Evolutionary conservation across 2,329 filamentous ascomycete species (phyloP).

Genomic region (Fusarium siculi): DNA sequence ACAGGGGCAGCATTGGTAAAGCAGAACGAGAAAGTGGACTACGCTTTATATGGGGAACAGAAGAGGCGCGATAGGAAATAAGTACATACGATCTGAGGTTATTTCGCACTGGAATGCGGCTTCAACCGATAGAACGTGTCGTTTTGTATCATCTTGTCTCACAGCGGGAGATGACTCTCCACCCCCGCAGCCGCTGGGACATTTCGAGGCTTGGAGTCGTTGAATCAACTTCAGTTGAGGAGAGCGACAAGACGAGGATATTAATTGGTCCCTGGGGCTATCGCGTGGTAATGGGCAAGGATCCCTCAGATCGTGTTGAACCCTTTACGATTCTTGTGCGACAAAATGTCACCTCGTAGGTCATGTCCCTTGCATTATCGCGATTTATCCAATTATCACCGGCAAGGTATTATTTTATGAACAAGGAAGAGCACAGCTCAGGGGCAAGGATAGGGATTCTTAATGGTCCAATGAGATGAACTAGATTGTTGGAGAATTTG

Average conservation of each 20-base stretch:
- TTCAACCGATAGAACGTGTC: neutral
- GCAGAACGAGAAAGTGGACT: conserved; percentile 4
- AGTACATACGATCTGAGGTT: neutral
- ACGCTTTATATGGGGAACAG: neutral
- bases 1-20: conserved; percentile 1
- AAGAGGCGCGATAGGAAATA: neutral
- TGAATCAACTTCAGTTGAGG: conserved; percentile 26
- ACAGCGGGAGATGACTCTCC: conserved; percentile 6
- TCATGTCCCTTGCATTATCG: conserved; percentile 1
- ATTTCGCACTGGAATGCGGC: conserved; percentile 17
- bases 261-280: neutral
- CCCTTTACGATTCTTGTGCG: neutral
- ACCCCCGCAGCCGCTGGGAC: neutral
- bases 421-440: conserved; percentile 7
- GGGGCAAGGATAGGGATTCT: neutral
- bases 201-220: conserved; percentile 7
- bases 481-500: neutral
- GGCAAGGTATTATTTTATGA: neutral
- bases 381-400: neutral
- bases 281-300: conserved; percentile 15
- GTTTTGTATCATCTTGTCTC: conserved; percentile 18
- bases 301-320: conserved; percentile 2
- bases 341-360: neutral
- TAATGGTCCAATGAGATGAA: neutral
- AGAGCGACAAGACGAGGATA: neutral